Base-by-base conservation (phyloP, 2,329 filamentous ascomycete genomes). In the Fusarium lateritium region DNA sequence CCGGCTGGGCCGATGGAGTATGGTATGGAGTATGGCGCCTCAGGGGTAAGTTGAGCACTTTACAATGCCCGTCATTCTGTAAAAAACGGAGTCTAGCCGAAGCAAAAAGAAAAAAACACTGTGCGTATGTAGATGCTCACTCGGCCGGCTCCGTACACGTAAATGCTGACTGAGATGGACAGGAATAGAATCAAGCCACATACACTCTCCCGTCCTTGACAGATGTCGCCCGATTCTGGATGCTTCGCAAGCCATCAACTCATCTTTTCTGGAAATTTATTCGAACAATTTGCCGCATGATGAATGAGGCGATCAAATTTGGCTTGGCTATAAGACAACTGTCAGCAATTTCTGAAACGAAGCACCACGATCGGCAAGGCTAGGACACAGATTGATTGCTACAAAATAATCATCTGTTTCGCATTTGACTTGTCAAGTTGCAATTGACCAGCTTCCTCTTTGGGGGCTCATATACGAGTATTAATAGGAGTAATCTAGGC, bases 81-180 rank as follows among this genome's bases (percentile, higher is more conserved):
- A 38, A 55, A 51, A 54, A 59, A 38, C 38, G 67, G 58, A 67
- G 51, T 38, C 63, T 67, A 57, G 17, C 54, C 63, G 40, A 55
- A 54, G 47, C 26, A 44, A 34, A 49, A 36, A n/a, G 28, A 39
- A 38, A 24, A 61, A 58, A 62, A 26, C 67, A 68, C 58, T 65
- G 67, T 70, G 58, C 19, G 42, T 21, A 14, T 39, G 22, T 28
- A 34, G 47, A 45, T 62, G 61, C 67, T 67, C 57, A 69, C 59
- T 71, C 55, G 70, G 67, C 56, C 56, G 62, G 61, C 60, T 70
- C 71, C 69, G 69, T 62, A 34, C 47, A 47, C 54, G 43, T 40
- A 61, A 52, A 57, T 54, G 62, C 59, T 68, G 51, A 69, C 51
- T 56, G 46, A 56, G 36, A 53, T 55, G 36, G 45, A 62, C 56